These are phyloP conservation scores for Penicillium cosmopolitanum DNA, from an alignment of 495 filamentous ascomycete genomes.

Conservation along the genomic window DNA sequence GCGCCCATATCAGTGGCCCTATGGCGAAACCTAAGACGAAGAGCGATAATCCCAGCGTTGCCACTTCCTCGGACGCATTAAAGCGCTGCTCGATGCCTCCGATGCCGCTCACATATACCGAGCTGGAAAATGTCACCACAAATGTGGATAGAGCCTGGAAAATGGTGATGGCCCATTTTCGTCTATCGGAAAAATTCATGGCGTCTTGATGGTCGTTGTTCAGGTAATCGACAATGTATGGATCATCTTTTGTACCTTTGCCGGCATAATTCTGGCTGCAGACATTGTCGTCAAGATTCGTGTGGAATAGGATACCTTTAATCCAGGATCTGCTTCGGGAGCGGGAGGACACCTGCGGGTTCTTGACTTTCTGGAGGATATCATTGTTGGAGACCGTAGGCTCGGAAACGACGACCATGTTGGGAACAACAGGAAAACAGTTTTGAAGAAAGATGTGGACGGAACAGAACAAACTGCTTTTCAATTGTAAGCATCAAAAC, in stretches of 20 bases:
- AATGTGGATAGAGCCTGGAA: not conserved
- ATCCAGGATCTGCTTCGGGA: not conserved
- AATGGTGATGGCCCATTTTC: conserved; percentile 8
- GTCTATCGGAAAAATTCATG: conserved; percentile 1
- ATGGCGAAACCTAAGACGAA: conserved; percentile 53
- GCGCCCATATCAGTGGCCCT: conserved; percentile 58
- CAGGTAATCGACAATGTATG: conserved; percentile 8
- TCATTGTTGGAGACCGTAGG: not conserved
- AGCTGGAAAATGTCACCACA: not conserved
- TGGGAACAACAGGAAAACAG: not conserved
- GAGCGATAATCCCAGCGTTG: conserved; percentile 49
- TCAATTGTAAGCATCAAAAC: not conserved
- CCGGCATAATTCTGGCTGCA: conserved; percentile 2
- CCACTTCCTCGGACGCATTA: conserved; percentile 27
- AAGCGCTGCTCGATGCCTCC: not conserved
- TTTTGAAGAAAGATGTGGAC: not conserved
- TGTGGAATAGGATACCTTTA: not conserved
- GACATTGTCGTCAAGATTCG: conserved; percentile 2
- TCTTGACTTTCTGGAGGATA: not conserved
- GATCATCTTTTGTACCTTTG: conserved; percentile 8
- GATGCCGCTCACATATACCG: not conserved
- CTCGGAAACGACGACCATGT: not conserved
- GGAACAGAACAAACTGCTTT: not conserved
- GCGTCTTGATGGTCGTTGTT: conserved; percentile 6
- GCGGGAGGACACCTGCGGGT: not conserved